Evolutionary conservation across 1,284 basidiomycete genomes (phyloP), one percentile per base, ranked within the genome.

Genomic region (Melampsora abietis-canadensis): DNA sequence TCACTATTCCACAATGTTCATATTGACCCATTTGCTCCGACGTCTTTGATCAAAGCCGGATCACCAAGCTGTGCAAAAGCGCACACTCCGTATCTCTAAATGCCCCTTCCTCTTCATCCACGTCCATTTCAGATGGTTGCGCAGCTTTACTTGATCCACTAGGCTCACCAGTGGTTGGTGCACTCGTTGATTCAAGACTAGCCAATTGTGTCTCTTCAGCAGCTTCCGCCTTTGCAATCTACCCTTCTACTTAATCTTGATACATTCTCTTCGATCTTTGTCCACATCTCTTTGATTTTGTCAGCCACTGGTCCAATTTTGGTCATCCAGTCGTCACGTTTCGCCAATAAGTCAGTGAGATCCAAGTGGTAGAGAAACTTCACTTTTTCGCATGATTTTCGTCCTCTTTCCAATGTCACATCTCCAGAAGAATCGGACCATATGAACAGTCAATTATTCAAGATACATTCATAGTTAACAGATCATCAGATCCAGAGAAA

Each of bases 361-460:
- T 98, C 94, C 61, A 94, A 88, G 79, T 95, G 84, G 60, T 87
- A 86, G 1, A 90, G 90, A 83, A 96, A 98, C 82, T 94, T 96
- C 77, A 98, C 94, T 85, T 91, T 37, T 92, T 76, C 94, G 88
- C 92, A 94, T 92, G 81, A 94, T 93, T 83, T 94, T 94, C 0
- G 91, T 88, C 80, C 94, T 94, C 84, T 92, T 94, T 78, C 85
- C 85, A 76, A 97, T 94, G 78, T 98, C 95, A 60, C 88, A 85
- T 76, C 92, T 85, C 95, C 95, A 98, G 77, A 90, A 92, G 83
- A 98, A 98, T 63, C 96, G 89, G 7, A 95, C 93, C 89, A 97
- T 91, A 79, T 94, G 92, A 4, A 94, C 87, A 10, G 90, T 89
- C 51, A 96, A 86, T 80, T 94, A 84, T 24, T 77, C 78, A 59